phyloP scores from a whole-genome alignment of 257 asterid species.

The Capsicum rhomboideum region DNA sequence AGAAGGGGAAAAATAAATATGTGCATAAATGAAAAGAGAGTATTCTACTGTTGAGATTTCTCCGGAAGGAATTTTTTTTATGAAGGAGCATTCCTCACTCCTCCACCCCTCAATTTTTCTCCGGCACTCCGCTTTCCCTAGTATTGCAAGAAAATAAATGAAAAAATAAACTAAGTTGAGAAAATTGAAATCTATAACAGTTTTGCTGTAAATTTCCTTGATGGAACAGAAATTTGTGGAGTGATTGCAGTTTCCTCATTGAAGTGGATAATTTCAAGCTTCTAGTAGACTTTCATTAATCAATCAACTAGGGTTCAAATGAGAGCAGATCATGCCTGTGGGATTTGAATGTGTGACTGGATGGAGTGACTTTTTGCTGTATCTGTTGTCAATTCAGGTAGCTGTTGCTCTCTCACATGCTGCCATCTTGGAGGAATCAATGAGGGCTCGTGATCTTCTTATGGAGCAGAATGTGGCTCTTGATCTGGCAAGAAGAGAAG shows the following conservation, averaged over 20 bases:
- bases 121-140: background rate
- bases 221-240: background rate
- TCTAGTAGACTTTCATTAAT: background rate
- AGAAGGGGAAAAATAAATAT: too few relatives aligned
- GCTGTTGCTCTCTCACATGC: constrained; percentile 99
- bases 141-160: background rate
- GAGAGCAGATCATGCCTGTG: background rate
- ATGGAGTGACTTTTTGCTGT: background rate
- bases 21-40: too few relatives aligned
- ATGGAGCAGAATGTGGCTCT: constrained; percentile 92
- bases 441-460: constrained; percentile 93
- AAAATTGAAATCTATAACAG: background rate
- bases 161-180: background rate
- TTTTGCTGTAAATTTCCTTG: background rate
- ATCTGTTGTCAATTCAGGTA: constrained; percentile 44
- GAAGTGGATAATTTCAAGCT: background rate
- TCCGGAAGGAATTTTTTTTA: background rate
- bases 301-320: background rate
- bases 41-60: background rate
- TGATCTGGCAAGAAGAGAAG: constrained; percentile 90
- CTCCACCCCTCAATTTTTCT: background rate
- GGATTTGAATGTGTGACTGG: background rate
- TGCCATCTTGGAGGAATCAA: constrained; percentile 93
- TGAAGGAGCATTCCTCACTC: background rate
- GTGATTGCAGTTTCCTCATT: background rate